These are phyloP conservation scores for Dactylonectria macrodidyma DNA, from an alignment of 2,329 filamentous ascomycete genomes.

Conservation along the genomic window DNA sequence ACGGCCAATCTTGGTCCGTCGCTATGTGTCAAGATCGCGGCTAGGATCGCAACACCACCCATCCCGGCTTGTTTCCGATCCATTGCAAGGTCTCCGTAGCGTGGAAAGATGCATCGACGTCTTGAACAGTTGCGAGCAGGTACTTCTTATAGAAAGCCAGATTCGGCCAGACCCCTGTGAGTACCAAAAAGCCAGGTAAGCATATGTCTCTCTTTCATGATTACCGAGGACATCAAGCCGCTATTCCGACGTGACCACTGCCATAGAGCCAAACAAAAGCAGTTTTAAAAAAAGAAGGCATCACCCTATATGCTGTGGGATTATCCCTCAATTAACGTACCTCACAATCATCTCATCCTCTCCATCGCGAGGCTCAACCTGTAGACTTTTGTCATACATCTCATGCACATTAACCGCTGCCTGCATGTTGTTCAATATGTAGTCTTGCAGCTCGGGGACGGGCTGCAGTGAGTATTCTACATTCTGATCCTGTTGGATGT, in stretches of 20 bases:
- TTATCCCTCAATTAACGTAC: conserved; percentile 66
- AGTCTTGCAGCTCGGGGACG: conserved; percentile 94
- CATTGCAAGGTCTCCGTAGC: no score
- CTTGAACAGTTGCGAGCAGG: no score
- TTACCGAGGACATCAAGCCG: neutral
- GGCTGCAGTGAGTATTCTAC: conserved; percentile 94
- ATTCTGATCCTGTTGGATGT: conserved; percentile 99
- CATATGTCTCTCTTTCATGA: conserved; percentile 32
- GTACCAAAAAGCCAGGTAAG: conserved; percentile 34
- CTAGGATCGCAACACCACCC: no score
- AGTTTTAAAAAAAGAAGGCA: no score
- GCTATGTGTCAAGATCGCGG: no score
- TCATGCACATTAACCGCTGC: conserved; percentile 96
- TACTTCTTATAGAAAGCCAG: conserved; percentile 68
- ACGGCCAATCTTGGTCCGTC: no score
- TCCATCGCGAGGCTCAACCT: conserved; percentile 93
- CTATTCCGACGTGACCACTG: conserved; percentile 39
- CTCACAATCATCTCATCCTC: conserved; percentile 99
- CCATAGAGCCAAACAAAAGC: no score
- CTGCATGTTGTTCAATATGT: conserved; percentile 97
- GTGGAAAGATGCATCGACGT: no score
- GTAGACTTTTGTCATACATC: conserved; percentile 98
- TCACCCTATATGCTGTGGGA: no score
- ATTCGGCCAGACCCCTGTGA: conserved; percentile 71
- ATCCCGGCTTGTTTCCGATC: no score